These are phyloP conservation scores for Kodamaea derodonti DNA, from an alignment of 1,139 yeast genomes.

Conservation along the genomic window DNA sequence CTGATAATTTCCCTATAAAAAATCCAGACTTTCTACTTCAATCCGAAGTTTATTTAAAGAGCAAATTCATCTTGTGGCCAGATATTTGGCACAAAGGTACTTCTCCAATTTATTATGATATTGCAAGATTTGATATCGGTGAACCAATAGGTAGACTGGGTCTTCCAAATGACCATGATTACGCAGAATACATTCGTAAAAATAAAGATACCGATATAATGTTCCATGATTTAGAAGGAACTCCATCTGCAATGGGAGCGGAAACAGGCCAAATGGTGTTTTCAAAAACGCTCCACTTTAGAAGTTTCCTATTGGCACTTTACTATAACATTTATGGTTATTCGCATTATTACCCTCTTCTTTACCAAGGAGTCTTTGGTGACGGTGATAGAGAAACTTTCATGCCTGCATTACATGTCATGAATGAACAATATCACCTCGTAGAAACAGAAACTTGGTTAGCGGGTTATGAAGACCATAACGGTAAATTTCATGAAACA, in stretches of 20 bases:
- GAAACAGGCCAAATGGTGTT: constrained; percentile 38
- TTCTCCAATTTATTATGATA: constrained; percentile 14
- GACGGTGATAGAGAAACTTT: constrained; percentile 39
- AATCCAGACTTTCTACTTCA: constrained; percentile 17
- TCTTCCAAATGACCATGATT: constrained; percentile 13
- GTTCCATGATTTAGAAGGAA: constrained; percentile 31
- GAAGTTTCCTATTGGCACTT: constrained; percentile 25
- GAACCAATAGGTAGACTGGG: constrained; percentile 16
- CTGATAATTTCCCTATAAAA: constrained; percentile 20
- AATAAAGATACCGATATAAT: constrained; percentile 17
- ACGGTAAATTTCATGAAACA: constrained; percentile 13
- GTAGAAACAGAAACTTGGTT: constrained; percentile 17
- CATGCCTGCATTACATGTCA: constrained; percentile 35
- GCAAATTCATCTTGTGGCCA: constrained; percentile 20
- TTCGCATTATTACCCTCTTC: constrained; percentile 26
- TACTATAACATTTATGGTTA: constrained; percentile 31
- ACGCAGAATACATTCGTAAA: constrained; percentile 12
- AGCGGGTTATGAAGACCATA: constrained; percentile 10
- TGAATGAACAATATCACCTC: constrained; percentile 31
- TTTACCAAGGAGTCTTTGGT: constrained; percentile 37
- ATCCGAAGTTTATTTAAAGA: constrained; percentile 12
- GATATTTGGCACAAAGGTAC: constrained; percentile 23
- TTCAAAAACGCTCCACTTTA: constrained; percentile 27
- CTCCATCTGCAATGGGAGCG: constrained; percentile 26
- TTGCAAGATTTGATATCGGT: constrained; percentile 17